Evolutionary conservation across 257 asterid species (phyloP).

Genomic region (Scutellaria minor): DNA sequence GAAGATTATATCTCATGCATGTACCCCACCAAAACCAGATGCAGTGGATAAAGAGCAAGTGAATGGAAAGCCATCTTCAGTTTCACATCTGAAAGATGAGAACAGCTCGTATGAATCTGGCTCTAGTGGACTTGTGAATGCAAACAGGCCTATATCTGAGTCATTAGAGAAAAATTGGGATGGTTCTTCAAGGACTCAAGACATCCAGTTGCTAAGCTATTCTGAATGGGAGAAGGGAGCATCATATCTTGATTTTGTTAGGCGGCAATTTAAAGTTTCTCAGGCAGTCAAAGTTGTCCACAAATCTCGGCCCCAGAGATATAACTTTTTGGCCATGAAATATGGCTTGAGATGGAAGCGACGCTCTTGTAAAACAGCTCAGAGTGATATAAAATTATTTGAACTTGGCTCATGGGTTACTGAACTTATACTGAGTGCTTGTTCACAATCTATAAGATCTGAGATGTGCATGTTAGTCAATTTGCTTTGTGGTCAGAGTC

Average conservation of each 20-base stretch:
- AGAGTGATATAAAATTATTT: conserved; percentile 73
- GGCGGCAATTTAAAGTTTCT: conserved; percentile 95
- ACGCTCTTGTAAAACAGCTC: conserved; percentile 65
- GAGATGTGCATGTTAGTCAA: conserved; percentile 97
- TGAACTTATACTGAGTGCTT: conserved; percentile 96
- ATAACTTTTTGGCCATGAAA: conserved; percentile 85
- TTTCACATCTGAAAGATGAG: conserved; percentile 67
- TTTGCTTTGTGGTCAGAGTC: conserved; percentile 93
- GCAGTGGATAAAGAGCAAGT: conserved; percentile 75
- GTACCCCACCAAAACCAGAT: conserved; percentile 98
- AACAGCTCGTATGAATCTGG: conserved; percentile 57
- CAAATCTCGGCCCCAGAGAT: conserved; percentile 80
- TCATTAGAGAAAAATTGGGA: conserved; percentile 75
- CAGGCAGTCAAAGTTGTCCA: conserved; percentile 73
- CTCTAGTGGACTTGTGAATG: conserved; percentile 55
- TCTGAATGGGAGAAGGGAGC: conserved; percentile 99
- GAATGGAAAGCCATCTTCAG: conserved; percentile 63
- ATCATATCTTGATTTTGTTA: conserved; percentile 96
- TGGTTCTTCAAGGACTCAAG: conserved; percentile 78
- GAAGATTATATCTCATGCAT: conserved; percentile 89
- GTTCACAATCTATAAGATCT: conserved; percentile 95
- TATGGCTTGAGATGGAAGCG: conserved; percentile 96
- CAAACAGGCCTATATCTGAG: conserved; percentile 57
- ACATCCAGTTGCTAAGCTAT: conserved; percentile 84
- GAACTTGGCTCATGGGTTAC: conserved; percentile 99